Conservation (phyloP, 306 rosid genomes). For the Rubus parviflorus region DNA sequence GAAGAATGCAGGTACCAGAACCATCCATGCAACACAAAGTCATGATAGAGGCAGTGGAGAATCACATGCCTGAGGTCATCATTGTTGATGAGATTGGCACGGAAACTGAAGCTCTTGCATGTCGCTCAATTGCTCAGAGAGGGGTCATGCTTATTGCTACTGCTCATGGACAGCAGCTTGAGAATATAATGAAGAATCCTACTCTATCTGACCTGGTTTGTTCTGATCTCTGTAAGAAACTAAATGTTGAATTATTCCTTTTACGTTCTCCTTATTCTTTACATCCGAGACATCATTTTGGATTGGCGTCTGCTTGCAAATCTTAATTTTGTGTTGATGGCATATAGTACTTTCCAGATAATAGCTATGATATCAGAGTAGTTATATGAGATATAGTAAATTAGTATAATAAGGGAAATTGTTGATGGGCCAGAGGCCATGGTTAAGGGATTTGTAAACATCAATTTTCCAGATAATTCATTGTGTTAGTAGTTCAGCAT, state of each 20-base stretch:
- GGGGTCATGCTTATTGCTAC: slow-evolving; percentile 77
- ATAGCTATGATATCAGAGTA: neutral
- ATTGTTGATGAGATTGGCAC: slow-evolving; percentile 77
- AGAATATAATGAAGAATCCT: slow-evolving; percentile 60
- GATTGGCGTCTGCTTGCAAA: neutral
- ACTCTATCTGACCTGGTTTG: slow-evolving; percentile 66
- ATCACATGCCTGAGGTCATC: slow-evolving; percentile 78
- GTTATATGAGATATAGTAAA: neutral
- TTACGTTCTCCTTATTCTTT: slow-evolving; percentile 10
- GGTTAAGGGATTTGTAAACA: neutral
- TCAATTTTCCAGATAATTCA: neutral
- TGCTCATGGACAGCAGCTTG: slow-evolving; percentile 65
- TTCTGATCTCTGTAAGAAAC: slow-evolving; percentile 30
- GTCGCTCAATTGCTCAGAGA: slow-evolving; percentile 65
- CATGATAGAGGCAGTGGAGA: slow-evolving; percentile 78
- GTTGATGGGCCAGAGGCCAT: neutral
- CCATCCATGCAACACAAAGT: slow-evolving; percentile 68
- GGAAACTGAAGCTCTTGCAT: slow-evolving; percentile 67
- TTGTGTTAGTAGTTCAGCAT: neutral
- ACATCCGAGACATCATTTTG: slow-evolving; percentile 12
- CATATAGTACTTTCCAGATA: neutral
- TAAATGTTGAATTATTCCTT: slow-evolving; percentile 3
- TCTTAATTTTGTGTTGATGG: neutral
- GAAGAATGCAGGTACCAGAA: slow-evolving; percentile 70
- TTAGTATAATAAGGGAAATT: neutral